Evolutionary conservation across 495 filamentous ascomycete genomes (phyloP).

Genomic region (Penicillium robsamsonii): DNA sequence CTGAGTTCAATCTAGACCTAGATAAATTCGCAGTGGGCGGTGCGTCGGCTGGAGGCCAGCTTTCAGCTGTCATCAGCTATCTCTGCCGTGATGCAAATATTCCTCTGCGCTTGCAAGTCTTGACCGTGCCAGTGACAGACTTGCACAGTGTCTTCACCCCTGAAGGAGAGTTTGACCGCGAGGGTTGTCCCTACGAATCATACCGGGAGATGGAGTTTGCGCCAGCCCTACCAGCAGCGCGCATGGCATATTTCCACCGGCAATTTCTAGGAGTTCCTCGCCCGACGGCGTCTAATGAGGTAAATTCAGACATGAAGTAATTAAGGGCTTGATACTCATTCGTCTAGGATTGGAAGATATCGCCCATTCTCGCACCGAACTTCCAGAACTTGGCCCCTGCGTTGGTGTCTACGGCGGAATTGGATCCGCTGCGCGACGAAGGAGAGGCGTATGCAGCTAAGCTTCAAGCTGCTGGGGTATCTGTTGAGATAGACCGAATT

Average conservation of each 20-base stretch:
- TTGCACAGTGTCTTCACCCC: slow-evolving; percentile 35
- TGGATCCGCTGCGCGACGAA: slow-evolving; percentile 48
- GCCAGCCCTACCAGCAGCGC: slow-evolving; percentile 31
- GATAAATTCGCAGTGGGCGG: slow-evolving; percentile 36
- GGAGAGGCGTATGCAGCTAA: slow-evolving; percentile 44
- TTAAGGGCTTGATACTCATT: slow-evolving; percentile 3
- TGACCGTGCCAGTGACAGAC: slow-evolving; percentile 39
- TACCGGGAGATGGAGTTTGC: slow-evolving; percentile 44
- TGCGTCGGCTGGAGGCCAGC: slow-evolving; percentile 39
- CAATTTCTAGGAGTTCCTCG: slow-evolving; percentile 39
- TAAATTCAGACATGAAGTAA: slow-evolving; percentile 15
- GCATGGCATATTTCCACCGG: slow-evolving; percentile 42
- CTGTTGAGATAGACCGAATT: slow-evolving; percentile 33
- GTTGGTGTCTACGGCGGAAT: slow-evolving; percentile 43
- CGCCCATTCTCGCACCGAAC: slow-evolving; percentile 34
- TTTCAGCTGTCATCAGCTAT: slow-evolving; percentile 38
- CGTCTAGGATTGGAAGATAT: slow-evolving; percentile 39
- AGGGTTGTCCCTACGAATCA: slow-evolving; percentile 37
- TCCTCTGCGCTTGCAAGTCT: slow-evolving; percentile 34
- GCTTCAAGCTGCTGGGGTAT: slow-evolving; percentile 38
- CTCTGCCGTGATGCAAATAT: slow-evolving; percentile 38
- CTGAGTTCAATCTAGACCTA: slow-evolving; percentile 34
- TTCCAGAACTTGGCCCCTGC: slow-evolving; percentile 43
- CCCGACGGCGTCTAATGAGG: slow-evolving; percentile 31
- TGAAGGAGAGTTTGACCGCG: slow-evolving; percentile 35